Evolutionary conservation across 176 grass and related monocot genomes (phyloP), one percentile per base, ranked within the genome.

Genomic region (Elymus sibiricus): DNA sequence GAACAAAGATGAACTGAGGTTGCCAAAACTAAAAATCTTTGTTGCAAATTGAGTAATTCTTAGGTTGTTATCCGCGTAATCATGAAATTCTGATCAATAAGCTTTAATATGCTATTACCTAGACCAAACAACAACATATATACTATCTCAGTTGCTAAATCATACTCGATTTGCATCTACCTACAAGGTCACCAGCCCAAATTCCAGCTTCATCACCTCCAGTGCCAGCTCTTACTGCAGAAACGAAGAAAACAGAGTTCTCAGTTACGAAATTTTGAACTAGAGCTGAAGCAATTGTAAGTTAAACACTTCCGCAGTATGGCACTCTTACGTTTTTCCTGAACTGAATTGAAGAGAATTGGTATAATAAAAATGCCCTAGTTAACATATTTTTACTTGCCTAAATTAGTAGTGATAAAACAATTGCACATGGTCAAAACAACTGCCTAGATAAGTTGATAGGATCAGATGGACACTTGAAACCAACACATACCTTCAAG

Each of bases 131-230:
- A 69, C 70, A 72, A 44, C 9, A 90, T 16, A 8, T 34, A 60
- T 27, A 74, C 15, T 81, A 44, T 53, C 9, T 59, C 14, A 79
- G 37, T 73, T 79, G 58, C 67, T 83, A 79, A 80, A 83, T 37
- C 70, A 84, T 78, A 89, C 64, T 79, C 19, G 35, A 75, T 77
- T 83, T 64, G 40, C 49, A 92, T 94, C 89, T 98, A 98, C 95
- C 95, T 98, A 98, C 95, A 98, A 98, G 91, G 86, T 98, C 95
- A 98, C 95, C 93, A 77, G 95, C 95, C 93, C 93, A 98, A 87
- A 95, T 82, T 90, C 88, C 95, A 84, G 95, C 95, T 89, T 98
- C 96, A 71, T 98, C 93, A 86, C 96, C 93, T 8, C 96, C 96
- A 83, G 96, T 82, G 60, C 96, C 96, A 60, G 96, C 96, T 86